Base-by-base conservation (phyloP, 2,329 filamentous ascomycete species). In the Daldinia eschscholtzii region DNA sequence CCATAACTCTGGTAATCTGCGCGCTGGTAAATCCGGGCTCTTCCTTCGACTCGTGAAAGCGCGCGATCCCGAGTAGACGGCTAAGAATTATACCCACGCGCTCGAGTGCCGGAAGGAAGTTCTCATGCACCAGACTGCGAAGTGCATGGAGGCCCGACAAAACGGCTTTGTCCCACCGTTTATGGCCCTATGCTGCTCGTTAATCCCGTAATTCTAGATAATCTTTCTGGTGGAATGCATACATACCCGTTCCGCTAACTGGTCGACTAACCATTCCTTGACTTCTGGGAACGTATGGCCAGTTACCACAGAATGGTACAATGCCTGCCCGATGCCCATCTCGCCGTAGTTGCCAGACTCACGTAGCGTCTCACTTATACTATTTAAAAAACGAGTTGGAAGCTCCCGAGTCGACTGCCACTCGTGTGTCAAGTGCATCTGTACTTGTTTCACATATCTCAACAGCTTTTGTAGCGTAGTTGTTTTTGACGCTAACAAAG, bases 161-260 rank as follows among this genome's bases (percentile, higher is more conserved):
- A 1, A 97, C 92, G 5, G 92, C 91, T 76, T 95, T 97, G 70
- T 98, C 94, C 96, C 96, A 99, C 56, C 96, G 87, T 80, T 97
- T 98, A 75, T 97, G 93, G 0, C 94, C 94, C 91, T 96, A 57
- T 20, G 18, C 0, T 74, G 64, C 28, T 42, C 63, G 70, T 59
- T 44, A 67, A 58, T 28, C 20, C 37, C 10, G 39, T 3, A 12
- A 35, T 60, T 23, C 33, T 30, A 62, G 56, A 12, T 39, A n/a
- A 52, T 56, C 48, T 44, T 57, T 13, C 9, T 23, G 20, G 48
- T 41, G 20, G 5, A 33, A 33, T 30, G 9, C 26, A 30, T 33
- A 79, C 87, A 76, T 83, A 94, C 93, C 70, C 93, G 85, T 76
- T 97, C 93, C 6, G 89, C 88, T 33, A 98, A 82, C 71, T 92